Percentiles rank a stretch among this genome's conserved stretches.
phyloP scores from a whole-genome alignment of 352 stramenopile species.

The Blastocystis sp. region DNA sequence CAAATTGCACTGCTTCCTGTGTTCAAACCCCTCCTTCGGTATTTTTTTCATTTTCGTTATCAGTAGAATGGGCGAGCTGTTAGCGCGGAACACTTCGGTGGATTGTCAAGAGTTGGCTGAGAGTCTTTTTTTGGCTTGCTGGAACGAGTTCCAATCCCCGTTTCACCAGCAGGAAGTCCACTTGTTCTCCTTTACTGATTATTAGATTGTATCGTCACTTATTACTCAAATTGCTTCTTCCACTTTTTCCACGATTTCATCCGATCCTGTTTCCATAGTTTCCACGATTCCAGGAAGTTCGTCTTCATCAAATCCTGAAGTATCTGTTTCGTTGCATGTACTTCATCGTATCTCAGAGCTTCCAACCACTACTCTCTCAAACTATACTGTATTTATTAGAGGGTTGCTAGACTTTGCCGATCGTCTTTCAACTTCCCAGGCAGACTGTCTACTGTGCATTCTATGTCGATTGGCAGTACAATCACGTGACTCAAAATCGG shows the following conservation, averaged over 20 bases:
- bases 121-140: not conserved
- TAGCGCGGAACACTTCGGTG: not conserved
- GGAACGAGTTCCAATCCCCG: not conserved
- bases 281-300: not conserved
- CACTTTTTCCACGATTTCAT: not conserved
- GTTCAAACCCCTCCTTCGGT: not conserved
- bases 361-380: not conserved
- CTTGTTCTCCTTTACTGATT: not conserved
- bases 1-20: not conserved
- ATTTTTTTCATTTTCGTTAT: not conserved
- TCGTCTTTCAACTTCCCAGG: not conserved
- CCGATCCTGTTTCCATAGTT: not conserved
- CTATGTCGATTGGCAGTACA: not conserved
- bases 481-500: not conserved
- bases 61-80: slow-evolving; percentile 12
- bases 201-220: not conserved
- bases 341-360: not conserved
- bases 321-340: not conserved
- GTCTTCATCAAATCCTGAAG: not conserved
- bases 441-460: not conserved
- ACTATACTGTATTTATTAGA: slow-evolving; percentile 5
- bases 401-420: slow-evolving; percentile 27
- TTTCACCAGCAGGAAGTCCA: slow-evolving; percentile 14
- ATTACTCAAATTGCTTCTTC: slow-evolving; percentile 34
- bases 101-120: not conserved